Evolutionary conservation across 2,329 filamentous ascomycete genomes (phyloP), one percentile per base, ranked within the genome.

Genomic region (Aspergillus neotritici): DNA sequence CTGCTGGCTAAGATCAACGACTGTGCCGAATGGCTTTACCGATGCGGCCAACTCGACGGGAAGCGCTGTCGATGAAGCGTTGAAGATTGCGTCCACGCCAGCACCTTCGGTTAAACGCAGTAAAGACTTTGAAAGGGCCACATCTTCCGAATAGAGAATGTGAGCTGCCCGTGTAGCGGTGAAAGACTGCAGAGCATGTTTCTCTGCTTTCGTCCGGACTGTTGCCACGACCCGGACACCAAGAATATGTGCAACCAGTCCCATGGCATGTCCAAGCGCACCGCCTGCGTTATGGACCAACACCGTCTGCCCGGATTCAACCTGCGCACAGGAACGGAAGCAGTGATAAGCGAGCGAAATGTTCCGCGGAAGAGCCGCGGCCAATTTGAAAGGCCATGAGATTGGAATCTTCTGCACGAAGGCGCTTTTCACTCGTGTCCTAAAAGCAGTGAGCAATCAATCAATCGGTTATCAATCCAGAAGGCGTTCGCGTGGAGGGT

Each of bases 81-180:
- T 36, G 25, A 42, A 16, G 3, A 42, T n/a, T 8, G 36, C 40
- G 14, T 42, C 33, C 4, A 42, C 40, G 4, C 40, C 40, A 16
- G 3, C 10, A 5, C 40, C n/a, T 8, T 7, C 33, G 2, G 40
- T 42, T 4, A 31, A 13, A 3, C 16, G 14, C 4, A 31, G 9
- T 9, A 25, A 25, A 25, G 21, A 6, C 21, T 25, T 25, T 25
- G 21, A 3, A 25, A 25, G 21, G 7, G 21, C 21, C 21, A 25
- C 6, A 8, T 9, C 21, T 25, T 25, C 21, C 21, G 21, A 25
- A 25, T 25, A 25, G 21, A 25, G 21, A 8, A 25, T 25, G 5
- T 25, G 21, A 25, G 21, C 21, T 25, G 21, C 21, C 21, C 21
- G 21, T 9, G 3, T 25, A 8, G 21, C 21, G 21, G 21, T 9